Conservation (phyloP, 2,329 filamentous ascomycete genomes). For the Alternaria sp. region DNA sequence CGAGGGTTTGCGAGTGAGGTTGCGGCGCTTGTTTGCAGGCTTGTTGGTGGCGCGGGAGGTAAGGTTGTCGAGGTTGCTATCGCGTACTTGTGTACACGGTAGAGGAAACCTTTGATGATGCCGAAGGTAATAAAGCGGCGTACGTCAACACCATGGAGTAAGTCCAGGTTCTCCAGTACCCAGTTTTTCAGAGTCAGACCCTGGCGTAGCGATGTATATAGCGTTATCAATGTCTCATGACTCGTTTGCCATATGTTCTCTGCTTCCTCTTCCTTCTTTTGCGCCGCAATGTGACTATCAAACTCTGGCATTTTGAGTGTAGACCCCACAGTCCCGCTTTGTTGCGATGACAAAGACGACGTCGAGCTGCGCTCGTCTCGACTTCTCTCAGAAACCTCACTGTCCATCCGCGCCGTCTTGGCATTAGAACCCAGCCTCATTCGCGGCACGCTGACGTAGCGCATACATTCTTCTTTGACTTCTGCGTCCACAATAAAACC, state of each 20-base stretch:
- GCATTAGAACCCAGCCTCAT: constrained; percentile 30
- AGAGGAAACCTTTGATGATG: constrained; percentile 92
- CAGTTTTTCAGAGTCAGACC: constrained; percentile 87
- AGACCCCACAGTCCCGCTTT: constrained; percentile 24
- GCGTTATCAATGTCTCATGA: constrained; percentile 68
- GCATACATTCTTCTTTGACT: constrained; percentile 85
- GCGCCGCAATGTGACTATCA: constrained; percentile 14
- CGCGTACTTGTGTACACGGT: constrained; percentile 91
- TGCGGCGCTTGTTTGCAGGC: constrained; percentile 31
- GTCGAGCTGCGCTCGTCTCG: constrained; percentile 32
- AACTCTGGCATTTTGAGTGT: constrained; percentile 25
- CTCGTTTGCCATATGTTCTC: constrained; percentile 29
- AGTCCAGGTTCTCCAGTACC: constrained; percentile 76
- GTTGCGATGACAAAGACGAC: constrained; percentile 34
- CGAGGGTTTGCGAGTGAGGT: constrained; percentile 24
- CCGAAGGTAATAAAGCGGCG: constrained; percentile 94
- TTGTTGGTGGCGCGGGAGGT: constrained; percentile 39
- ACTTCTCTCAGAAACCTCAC: constrained; percentile 27
- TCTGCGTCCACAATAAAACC: constrained; percentile 79
- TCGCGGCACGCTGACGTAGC: constrained; percentile 70
- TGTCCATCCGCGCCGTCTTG: constrained; percentile 23
- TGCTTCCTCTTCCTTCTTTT: constrained; percentile 12
- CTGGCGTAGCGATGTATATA: constrained; percentile 86
- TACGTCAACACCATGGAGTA: constrained; percentile 82
- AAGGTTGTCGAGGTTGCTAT: constrained; percentile 58